A percentile compares a stretch with the other conserved stretches of the same genome.
Conservation (phyloP, 164 flowering plant genomes). For the Liriodendron chinense region DNA sequence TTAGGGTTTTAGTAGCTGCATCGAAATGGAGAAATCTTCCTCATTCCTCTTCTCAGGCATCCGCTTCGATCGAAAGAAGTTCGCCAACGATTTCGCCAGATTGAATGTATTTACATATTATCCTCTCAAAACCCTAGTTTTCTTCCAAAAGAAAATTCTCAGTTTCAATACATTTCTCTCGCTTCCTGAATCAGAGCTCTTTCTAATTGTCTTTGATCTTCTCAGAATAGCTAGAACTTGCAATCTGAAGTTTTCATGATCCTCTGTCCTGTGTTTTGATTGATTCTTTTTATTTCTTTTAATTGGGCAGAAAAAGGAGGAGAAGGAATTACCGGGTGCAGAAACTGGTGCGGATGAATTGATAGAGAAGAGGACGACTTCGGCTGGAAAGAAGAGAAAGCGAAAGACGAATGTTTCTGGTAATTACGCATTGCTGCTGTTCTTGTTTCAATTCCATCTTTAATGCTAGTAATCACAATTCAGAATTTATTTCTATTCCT, state of each 20-base stretch:
- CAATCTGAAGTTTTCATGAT: not conserved
- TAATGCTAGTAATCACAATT: too few relatives aligned
- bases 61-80: conserved; percentile 59
- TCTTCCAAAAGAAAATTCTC: not conserved
- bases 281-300: not conserved
- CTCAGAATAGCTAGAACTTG: not conserved
- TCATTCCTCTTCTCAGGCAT: conserved; percentile 68
- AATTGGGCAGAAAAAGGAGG: conserved; percentile 43
- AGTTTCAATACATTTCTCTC: not conserved
- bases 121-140: not conserved
- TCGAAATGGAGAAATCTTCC: not conserved
- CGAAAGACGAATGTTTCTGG: conserved; percentile 34
- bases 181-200: not conserved
- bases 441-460: not conserved
- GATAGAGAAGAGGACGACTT: conserved; percentile 9
- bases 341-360: conserved; percentile 24
- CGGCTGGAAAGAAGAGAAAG: conserved; percentile 50
- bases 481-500: too few relatives aligned
- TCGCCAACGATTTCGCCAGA: conserved; percentile 53
- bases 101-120: conserved; percentile 37
- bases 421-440: conserved; percentile 4
- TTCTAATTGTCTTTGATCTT: not conserved
- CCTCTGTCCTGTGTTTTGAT: not conserved
- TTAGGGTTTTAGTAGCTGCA: not conserved
- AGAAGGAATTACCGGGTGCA: conserved; percentile 16